Evolutionary conservation across 441 rosid genomes (phyloP), one percentile per base, ranked within the genome.

Genomic region (Pelargonium citronellum): DNA sequence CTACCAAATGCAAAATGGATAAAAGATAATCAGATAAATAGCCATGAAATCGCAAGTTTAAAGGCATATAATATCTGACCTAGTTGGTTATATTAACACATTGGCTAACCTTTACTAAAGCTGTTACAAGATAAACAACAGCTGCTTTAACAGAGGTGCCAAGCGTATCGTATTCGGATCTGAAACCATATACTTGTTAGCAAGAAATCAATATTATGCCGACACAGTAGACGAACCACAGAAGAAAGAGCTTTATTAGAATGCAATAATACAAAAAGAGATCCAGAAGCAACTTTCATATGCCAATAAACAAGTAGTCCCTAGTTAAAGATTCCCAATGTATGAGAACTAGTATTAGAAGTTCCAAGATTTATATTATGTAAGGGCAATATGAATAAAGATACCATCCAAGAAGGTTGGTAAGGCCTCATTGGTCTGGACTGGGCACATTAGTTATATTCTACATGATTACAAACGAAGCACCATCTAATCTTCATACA

Each of bases 121-220:
- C 90, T 2, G 98, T 91, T 53, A 88, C 92, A 11, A 93, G 92
- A 73, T 90, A 93, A 79, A 89, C 98, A 76, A 88, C 81, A 15
- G 90, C 94, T 68, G 97, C 86, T 43, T 92, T 93, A 69, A 91
- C 75, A n/a, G 91, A 91, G 37, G 98, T 92, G 66, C 94, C 89
- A 12, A 92, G 87, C 11, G 98, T 93, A 46, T 91, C 98, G 69
- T 91, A 93, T 80, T 91, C 98, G 1, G 97, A 91, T 79, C 98
- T 92, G 87, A 74, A 77, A 41, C 16, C 39, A 71, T 11, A 72
- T 41, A 68, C 0, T 20, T 51, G 57, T 51, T 51, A 4, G 1
- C 15, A 3, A 51, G 17, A 51, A 51, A 51, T 16, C 16, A 5
- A 13, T 51, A 15, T 0, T 51, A 51, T 51, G 19, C 16, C 15